These are phyloP conservation scores for Epithele typhae DNA, from an alignment of 768 basidiomycete species.

Conservation along the genomic window DNA sequence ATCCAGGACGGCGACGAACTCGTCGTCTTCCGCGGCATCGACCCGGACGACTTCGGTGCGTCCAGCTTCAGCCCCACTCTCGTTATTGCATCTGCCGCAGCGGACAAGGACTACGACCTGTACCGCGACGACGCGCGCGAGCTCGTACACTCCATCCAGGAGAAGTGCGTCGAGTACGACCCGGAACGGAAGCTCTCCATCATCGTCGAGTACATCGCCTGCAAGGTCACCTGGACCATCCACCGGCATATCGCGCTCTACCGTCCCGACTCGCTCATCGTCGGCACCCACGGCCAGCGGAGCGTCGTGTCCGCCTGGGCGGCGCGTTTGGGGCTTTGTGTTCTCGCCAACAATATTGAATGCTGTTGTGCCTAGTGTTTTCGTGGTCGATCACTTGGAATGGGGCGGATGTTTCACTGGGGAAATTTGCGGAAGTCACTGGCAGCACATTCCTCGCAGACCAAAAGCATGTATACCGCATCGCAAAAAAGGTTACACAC, in stretches of 20 bases:
- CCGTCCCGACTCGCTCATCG: conserved; percentile 87
- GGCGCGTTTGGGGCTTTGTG: conserved; percentile 45
- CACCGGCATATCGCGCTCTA: conserved; percentile 91
- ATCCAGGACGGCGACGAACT: conserved; percentile 90
- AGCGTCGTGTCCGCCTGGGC: conserved; percentile 51
- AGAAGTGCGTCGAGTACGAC: conserved; percentile 74
- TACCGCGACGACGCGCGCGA: conserved; percentile 84
- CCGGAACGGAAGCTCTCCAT: conserved; percentile 82
- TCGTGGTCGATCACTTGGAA: too few relatives aligned
- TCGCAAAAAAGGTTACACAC: background rate
- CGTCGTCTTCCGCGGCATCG: conserved; percentile 86
- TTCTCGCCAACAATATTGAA: too few relatives aligned
- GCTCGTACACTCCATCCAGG: conserved; percentile 75
- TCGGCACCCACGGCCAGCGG: conserved; percentile 79
- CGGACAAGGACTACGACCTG: conserved; percentile 72
- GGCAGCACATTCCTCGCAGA: too few relatives aligned
- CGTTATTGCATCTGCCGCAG: background rate
- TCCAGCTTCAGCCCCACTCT: background rate
- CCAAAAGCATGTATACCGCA: too few relatives aligned
- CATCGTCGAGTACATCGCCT: conserved; percentile 92
- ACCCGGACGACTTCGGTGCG: conserved; percentile 79
- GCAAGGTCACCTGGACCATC: conserved; percentile 82
- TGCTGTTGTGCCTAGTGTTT: too few relatives aligned
- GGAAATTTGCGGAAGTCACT: too few relatives aligned
- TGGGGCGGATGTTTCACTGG: too few relatives aligned